These are phyloP conservation scores for Plectranthus barbatus DNA, from an alignment of 257 asterid species.

Conservation along the genomic window DNA sequence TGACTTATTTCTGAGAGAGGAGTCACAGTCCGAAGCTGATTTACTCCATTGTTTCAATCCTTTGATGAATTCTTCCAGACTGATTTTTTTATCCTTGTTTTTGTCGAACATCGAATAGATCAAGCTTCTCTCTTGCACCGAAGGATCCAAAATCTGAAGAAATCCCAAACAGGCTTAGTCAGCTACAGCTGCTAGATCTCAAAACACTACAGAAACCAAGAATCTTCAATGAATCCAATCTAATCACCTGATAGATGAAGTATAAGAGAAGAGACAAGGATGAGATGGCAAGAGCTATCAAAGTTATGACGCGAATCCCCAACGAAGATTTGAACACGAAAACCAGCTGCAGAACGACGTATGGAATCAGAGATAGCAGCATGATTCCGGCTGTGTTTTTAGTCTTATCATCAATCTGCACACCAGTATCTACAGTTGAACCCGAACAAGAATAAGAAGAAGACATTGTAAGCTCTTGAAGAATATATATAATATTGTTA, in stretches of 20 bases:
- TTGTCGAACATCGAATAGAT: conserved; percentile 35
- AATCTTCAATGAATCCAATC: background rate
- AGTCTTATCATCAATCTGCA: conserved; percentile 27
- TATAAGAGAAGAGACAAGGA: too few relatives aligned
- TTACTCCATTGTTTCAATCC: conserved; percentile 37
- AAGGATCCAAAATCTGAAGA: conserved; percentile 37
- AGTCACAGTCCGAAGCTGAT: conserved; percentile 3
- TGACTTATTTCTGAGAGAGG: conserved; percentile 2
- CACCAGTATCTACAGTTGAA: conserved; percentile 26
- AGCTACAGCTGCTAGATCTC: background rate
- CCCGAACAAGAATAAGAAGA: background rate
- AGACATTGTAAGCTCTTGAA: background rate
- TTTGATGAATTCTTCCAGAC: conserved; percentile 26
- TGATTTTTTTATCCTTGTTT: conserved; percentile 14
- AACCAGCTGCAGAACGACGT: too few relatives aligned
- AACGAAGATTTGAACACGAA: too few relatives aligned
- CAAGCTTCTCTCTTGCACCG: conserved; percentile 53
- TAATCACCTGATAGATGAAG: conserved; percentile 40
- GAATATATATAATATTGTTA: too few relatives aligned
- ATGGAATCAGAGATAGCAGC: conserved; percentile 43
- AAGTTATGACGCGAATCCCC: too few relatives aligned
- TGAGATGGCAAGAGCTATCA: too few relatives aligned
- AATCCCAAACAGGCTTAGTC: background rate
- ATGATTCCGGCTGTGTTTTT: conserved; percentile 32
- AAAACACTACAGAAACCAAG: background rate